Evolutionary conservation across 345 rosid genomes (phyloP).

Genomic region (Adansonia digitata): DNA sequence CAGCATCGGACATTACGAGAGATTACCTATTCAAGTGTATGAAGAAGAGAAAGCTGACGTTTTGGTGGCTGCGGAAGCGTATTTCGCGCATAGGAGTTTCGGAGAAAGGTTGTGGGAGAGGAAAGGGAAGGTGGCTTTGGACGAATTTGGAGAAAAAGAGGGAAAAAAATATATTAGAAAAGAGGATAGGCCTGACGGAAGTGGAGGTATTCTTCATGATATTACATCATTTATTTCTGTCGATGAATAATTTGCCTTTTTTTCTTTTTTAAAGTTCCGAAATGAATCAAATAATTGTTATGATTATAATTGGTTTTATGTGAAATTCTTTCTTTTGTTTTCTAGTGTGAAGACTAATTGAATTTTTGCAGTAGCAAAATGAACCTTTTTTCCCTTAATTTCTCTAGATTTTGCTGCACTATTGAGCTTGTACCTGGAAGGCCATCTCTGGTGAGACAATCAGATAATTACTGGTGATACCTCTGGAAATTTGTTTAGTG

Average conservation of each 20-base stretch:
- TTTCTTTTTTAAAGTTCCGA: not conserved
- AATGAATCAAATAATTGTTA: not conserved
- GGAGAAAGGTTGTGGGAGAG: slow-evolving; percentile 60
- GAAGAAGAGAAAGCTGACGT: slow-evolving; percentile 16
- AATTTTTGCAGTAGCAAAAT: not conserved
- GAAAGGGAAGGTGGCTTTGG: slow-evolving; percentile 42
- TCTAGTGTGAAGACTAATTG: not conserved
- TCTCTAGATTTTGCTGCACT: no score
- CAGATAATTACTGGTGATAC: no score
- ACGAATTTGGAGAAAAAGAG: slow-evolving; percentile 34
- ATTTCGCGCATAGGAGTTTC: slow-evolving; percentile 50
- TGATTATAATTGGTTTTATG: not conserved
- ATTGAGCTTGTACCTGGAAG: no score
- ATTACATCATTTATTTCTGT: slow-evolving; percentile 22
- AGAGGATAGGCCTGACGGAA: slow-evolving; percentile 33
- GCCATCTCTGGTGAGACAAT: no score
- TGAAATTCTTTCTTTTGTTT: not conserved
- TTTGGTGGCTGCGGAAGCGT: slow-evolving; percentile 50
- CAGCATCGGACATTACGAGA: slow-evolving; percentile 61
- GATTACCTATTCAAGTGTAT: slow-evolving; percentile 38
- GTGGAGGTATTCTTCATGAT: slow-evolving; percentile 32
- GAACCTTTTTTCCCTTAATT: no score
- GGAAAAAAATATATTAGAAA: slow-evolving; percentile 5
- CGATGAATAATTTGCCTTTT: not conserved
- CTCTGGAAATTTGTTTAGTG: no score